Evolutionary conservation across 768 basidiomycete genomes (phyloP), one percentile per base, ranked within the genome.

Genomic region (Hericium alpestre): DNA sequence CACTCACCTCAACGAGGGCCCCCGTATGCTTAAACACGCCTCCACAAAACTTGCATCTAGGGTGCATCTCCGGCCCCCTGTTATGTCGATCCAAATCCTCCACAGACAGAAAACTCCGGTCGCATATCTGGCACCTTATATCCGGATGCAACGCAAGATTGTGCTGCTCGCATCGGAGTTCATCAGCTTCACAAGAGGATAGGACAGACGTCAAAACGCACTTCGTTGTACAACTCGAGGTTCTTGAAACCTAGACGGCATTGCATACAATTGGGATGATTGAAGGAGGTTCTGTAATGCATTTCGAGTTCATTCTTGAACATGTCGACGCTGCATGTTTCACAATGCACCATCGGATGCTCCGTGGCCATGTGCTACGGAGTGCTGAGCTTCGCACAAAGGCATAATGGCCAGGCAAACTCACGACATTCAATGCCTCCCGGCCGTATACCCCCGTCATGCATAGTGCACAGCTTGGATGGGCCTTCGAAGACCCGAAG

Each of bases 31-130:
- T 46, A 15, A 46, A 59, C n/a, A 55, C 8, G 52, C 54, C n/a
- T 58, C 43, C 25, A 54, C 47, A 53, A 62, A 64, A 27, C 25
- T 55, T n/a, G 43, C 43, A 46, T 46, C 11, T 46, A 11, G 43
- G 43, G 16, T 46, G 43, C n/a, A 46, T 46, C 0, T n/a, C 43
- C 43, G 43, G 43, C 6, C 20, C 43, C 16, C 16, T 46, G 18
- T 46, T 46, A 18, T 46, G 43, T n/a, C 43, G 43, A 46, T 46
- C 43, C 9, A 46, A 15, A 3, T 46, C 43, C 11, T 46, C 43
- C 15, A 46, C n/a, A 13, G 43, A 46, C 43, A 46, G 16, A 20
- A 46, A 46, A 18, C 43, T 46, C 43, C 20, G 12, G n/a, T 46
- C 43, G 16, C 43, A 46, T 46, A 46, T 46, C 43, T 46, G 43